A percentile compares a stretch with the other conserved stretches of the same genome.
Conservation (phyloP, 148 eudicot species). For the Rhododendron williamsianum region DNA sequence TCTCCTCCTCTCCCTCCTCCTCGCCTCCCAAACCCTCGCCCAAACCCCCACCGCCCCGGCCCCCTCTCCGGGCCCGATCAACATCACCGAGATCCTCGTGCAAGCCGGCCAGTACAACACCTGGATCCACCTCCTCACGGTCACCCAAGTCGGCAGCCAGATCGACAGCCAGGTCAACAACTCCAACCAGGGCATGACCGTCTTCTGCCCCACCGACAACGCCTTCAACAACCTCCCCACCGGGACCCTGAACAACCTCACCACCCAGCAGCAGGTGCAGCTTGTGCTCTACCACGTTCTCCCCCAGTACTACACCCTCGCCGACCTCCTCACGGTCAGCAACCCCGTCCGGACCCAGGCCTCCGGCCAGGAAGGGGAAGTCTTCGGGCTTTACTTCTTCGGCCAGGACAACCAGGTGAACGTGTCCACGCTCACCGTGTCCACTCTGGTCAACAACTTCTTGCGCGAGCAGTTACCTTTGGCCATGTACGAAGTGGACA, state of each 20-base stretch:
- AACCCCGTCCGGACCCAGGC: slow-evolving; percentile 79
- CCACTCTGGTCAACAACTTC: slow-evolving; percentile 36
- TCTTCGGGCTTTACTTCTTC: slow-evolving; percentile 40
- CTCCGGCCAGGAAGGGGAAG: slow-evolving; percentile 39
- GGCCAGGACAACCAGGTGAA: slow-evolving; percentile 45
- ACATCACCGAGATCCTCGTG: slow-evolving; percentile 63
- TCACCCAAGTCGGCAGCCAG: slow-evolving; percentile 48
- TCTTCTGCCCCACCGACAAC: slow-evolving; percentile 73
- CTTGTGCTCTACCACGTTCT: slow-evolving; percentile 60
- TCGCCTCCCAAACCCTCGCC: slow-evolving; percentile 19
- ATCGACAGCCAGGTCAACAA: slow-evolving; percentile 58
- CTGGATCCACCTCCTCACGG: slow-evolving; percentile 47
- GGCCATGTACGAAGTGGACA: slow-evolving; percentile 58
- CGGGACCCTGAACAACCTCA: slow-evolving; percentile 51
- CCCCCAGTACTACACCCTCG: slow-evolving; percentile 39
- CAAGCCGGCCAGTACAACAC: slow-evolving; percentile 49
- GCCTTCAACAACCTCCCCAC: slow-evolving; percentile 68
- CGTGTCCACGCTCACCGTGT: slow-evolving; percentile 45
- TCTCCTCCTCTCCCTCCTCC: slow-evolving; percentile 18
- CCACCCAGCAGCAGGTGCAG: slow-evolving; percentile 54
- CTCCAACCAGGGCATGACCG: slow-evolving; percentile 67
- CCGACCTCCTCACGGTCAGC: slow-evolving; percentile 46
- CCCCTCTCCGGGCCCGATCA: slow-evolving; percentile 50
- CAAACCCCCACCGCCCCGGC: slow-evolving; percentile 50
- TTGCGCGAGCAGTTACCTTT: slow-evolving; percentile 37